Percentiles rank a stretch among this genome's conserved stretches.
Evolutionary conservation across 257 asterid genomes (phyloP).

Genomic region (Paulownia fortunei): DNA sequence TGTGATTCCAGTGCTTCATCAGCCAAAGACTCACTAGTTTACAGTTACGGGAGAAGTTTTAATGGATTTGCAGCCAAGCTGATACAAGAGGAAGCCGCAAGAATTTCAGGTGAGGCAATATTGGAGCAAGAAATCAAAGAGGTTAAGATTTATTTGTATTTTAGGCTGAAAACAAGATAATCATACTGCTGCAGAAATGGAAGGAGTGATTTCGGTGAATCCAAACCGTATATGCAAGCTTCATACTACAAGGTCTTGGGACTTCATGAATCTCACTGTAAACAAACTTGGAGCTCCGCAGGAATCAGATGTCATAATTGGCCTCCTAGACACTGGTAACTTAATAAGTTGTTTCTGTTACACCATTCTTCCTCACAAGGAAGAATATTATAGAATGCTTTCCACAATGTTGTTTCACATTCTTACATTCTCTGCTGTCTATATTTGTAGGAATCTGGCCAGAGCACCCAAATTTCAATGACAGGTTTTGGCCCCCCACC

Average conservation of each 20-base stretch:
- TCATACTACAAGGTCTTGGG: constrained; percentile 65
- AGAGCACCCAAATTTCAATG: constrained; percentile 68
- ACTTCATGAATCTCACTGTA: constrained; percentile 45
- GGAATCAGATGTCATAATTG: constrained; percentile 50
- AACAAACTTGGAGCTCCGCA: constrained; percentile 32
- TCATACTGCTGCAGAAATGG: constrained; percentile 40
- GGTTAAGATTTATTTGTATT: background rate
- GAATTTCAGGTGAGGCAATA: constrained; percentile 35
- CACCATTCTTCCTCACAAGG: background rate
- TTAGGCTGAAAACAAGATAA: background rate
- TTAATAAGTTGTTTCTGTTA: background rate
- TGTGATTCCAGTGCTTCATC: constrained; percentile 41
- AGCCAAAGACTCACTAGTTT: constrained; percentile 49
- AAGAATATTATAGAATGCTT: too few relatives aligned
- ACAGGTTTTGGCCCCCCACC: constrained; percentile 60
- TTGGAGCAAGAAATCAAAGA: background rate
- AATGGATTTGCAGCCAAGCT: constrained; percentile 73
- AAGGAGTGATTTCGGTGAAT: constrained; percentile 54
- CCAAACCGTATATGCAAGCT: constrained; percentile 42
- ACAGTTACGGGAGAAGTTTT: constrained; percentile 60
- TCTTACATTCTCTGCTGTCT: background rate
- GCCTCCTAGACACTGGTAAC: constrained; percentile 53
- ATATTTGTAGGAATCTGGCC: constrained; percentile 59
- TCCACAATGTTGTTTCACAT: background rate
- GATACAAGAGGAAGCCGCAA: constrained; percentile 48